A percentile compares a stretch with the other conserved stretches of the same genome.
phyloP scores from a whole-genome alignment of 2,329 filamentous ascomycete genomes.

The Zalaria sp. region DNA sequence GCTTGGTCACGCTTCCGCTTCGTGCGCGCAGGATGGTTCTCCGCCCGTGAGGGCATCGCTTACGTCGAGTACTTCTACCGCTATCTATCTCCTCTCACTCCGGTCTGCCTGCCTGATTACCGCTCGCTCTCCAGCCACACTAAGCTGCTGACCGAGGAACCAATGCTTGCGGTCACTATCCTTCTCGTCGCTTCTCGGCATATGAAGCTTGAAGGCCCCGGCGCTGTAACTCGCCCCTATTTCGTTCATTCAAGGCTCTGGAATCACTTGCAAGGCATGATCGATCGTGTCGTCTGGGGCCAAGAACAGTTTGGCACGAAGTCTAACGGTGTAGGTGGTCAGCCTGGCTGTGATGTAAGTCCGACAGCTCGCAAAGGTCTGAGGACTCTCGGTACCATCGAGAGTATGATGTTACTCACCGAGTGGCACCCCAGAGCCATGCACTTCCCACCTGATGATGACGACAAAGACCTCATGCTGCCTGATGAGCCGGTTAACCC shows the following conservation, averaged over 20 bases:
- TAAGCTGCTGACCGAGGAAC: slow-evolving; percentile 75
- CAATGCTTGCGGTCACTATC: slow-evolving; percentile 81
- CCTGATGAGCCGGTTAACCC: slow-evolving; percentile 61
- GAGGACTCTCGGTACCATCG: slow-evolving; percentile 81
- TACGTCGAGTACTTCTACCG: slow-evolving; percentile 96
- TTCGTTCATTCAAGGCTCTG: slow-evolving; percentile 92
- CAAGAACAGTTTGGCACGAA: slow-evolving; percentile 90
- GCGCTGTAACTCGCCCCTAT: slow-evolving; percentile 69
- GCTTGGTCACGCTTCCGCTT: slow-evolving; percentile 91
- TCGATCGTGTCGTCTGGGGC: slow-evolving; percentile 87
- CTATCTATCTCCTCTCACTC: slow-evolving; percentile 80
- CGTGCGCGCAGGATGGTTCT: slow-evolving; percentile 95
- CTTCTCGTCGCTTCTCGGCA: slow-evolving; percentile 86
- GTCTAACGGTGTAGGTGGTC: slow-evolving; percentile 59
- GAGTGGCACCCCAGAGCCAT: slow-evolving; percentile 94
- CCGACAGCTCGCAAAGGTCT: slow-evolving; percentile 50
- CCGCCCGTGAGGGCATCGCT: slow-evolving; percentile 77
- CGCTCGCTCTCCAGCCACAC: slow-evolving; percentile 66
- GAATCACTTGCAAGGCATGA: slow-evolving; percentile 89
- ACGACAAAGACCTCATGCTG: slow-evolving; percentile 48
- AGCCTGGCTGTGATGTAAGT: slow-evolving; percentile 53
- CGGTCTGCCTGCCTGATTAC: slow-evolving; percentile 85
- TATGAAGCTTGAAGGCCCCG: slow-evolving; percentile 63
- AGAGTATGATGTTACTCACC: slow-evolving; percentile 83
- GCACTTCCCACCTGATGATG: slow-evolving; percentile 69